These are phyloP conservation scores for Leucosporidium yakuticum DNA, from an alignment of 768 basidiomycete species.

Conservation along the genomic window DNA sequence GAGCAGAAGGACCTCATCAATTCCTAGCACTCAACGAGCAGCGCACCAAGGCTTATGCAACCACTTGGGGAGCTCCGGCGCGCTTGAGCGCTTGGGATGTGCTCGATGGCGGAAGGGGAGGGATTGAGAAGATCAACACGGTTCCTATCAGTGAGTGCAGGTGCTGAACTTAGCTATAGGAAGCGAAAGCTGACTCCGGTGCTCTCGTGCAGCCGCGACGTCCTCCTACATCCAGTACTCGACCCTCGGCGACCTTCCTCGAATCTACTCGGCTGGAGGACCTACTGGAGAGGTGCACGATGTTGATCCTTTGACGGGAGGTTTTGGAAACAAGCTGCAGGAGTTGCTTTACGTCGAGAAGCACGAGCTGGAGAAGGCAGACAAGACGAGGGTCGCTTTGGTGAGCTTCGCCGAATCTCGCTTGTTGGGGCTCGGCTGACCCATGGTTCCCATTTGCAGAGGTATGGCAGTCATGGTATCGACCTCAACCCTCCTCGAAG, in stretches of 20 bases:
- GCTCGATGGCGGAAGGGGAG: conserved; percentile 3
- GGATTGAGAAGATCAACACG: conserved; percentile 26
- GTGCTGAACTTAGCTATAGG: background rate
- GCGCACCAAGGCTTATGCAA: conserved; percentile 34
- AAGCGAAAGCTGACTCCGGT: background rate
- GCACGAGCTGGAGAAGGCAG: conserved; percentile 33
- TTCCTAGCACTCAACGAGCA: conserved; percentile 34
- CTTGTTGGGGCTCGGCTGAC: background rate
- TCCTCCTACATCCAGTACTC: conserved; percentile 38
- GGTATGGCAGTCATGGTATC: conserved; percentile 39
- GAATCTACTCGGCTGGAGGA: conserved; percentile 40
- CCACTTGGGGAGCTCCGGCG: conserved; percentile 37
- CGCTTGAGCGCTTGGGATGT: conserved; percentile 37
- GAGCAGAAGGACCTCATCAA: conserved; percentile 39
- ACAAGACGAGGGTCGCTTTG: conserved; percentile 39
- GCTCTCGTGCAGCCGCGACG: conserved; percentile 30
- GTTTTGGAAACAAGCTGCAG: conserved; percentile 36
- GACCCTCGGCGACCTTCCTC: conserved; percentile 7
- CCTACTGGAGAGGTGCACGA: conserved; percentile 39
- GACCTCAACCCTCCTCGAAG: conserved; percentile 28
- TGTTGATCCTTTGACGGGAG: conserved; percentile 9
- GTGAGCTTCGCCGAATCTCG: conserved; percentile 15
- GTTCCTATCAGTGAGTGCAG: conserved; percentile 31
- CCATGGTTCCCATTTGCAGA: conserved; percentile 8
- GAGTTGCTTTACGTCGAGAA: conserved; percentile 33